Base-by-base conservation (phyloP, 768 basidiomycete species). In the Rhodotorula taiwanensis region DNA sequence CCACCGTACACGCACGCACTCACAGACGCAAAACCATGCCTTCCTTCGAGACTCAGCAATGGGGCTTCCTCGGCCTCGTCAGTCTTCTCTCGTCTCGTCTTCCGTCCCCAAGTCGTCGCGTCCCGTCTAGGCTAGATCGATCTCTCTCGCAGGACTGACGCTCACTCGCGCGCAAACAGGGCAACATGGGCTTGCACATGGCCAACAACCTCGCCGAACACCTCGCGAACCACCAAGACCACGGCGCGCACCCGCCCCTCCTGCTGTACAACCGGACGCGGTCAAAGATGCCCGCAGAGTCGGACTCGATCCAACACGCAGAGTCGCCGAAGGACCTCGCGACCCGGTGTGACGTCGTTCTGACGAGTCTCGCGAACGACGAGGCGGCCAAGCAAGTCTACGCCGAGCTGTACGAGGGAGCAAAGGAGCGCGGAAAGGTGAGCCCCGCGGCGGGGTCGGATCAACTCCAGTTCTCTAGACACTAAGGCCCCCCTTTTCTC, bases 181-280 rank as follows among this genome's bases (percentile, higher is more conserved):
- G 86, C 27, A 81, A 82, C 27, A 87, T 89, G 83, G 88, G 87
- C 15, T 82, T 79, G 71, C 75, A 79, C 25, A 91, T 92, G 86
- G 86, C 86, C 10, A 79, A 80, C 42, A 94, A 93, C 75, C 79
- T 94, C 39, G 87, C 87, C 39, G 82, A 76, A 47, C 77, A 80
- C 67, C 79, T 76, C 49, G 75, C 76, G 25, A 69, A 76, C 8
- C 76, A 79, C 49, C 63, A 74, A 41, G 73, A 72, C 20, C 36
- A 39, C 10, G 36, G 16, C 36, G 10, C 36, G 36, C 36, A 39
- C 36, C 74, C 72, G 0, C 83, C 88, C 6, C 72, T 92, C 53
- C 74, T 85, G 41, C 80, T 93, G 14, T 90, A 83, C 79, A 94
- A 92, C 73, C 82, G 90, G n/a, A 81, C 83, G 11, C 58, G 74